Base-by-base conservation (phyloP, 2,329 filamentous ascomycete species). In the Myrmaecium sp. region DNA sequence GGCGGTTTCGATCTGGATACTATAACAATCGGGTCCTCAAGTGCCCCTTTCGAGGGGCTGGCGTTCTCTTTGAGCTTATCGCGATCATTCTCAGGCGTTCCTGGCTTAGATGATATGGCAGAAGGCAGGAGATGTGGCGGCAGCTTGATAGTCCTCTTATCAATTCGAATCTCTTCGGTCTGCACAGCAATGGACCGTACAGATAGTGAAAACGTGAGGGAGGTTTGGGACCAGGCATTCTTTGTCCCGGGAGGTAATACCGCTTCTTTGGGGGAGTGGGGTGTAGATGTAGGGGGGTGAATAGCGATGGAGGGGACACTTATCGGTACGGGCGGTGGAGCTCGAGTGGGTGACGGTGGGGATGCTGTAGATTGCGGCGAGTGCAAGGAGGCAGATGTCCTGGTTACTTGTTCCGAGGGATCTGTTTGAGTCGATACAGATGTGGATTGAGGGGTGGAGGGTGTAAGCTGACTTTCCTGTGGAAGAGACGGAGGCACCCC, bases 111-210 rank as follows among this genome's bases (percentile, higher is more conserved):
- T n/a, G 56, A 56, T 33, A 92, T 77, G 11, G 74, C 63, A 1
- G 80, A 86, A 1, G 83, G 82, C 30, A 83, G 71, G 17, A 93
- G 62, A 43, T 89, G 78, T 2, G 70, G 58, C 9, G 82, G 81
- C 14, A 93, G 60, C 37, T 72, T 74, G 33, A 76, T 69, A 23
- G 81, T 57, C 33, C 83, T 69, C 54, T 71, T 69, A 44, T 92
- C 84, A 5, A 91, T 69, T 29, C 80, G 69, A 31, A 95, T 94
- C 32, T 81, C 79, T 39, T 95, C 84, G 0, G 89, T 98, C 57
- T 98, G 89, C 31, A 84, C 64, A 3, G 66, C 70, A 23, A 54
- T 61, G 30, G 64, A 74, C 21, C 55, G 57, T 37, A 60, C 58
- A 11, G 56, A 48, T 14, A 51, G 46, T 6, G 58, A 40, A 18